A percentile compares a stretch with the other conserved stretches of the same genome.
phyloP scores from a whole-genome alignment of 2,329 filamentous ascomycete species.

The Leptographium radiaticola region DNA sequence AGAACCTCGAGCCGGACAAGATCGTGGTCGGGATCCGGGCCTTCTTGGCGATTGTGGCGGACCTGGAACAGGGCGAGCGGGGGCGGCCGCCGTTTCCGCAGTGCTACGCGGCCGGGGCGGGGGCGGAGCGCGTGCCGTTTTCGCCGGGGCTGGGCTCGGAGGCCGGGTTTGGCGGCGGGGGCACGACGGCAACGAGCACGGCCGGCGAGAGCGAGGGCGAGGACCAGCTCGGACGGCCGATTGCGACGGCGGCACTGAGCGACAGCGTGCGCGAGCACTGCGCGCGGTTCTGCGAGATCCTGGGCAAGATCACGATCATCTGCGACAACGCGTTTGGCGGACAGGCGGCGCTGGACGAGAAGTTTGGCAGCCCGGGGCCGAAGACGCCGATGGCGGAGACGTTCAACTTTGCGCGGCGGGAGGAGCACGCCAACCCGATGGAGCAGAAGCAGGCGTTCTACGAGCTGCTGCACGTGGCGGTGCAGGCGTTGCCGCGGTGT shows the following conservation, averaged over 20 bases:
- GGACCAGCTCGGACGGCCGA: constrained; percentile 54
- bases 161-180: constrained; percentile 3
- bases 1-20: constrained; percentile 87
- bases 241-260: constrained; percentile 49
- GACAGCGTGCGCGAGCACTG: constrained; percentile 79
- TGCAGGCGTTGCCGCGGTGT: constrained; percentile 90
- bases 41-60: constrained; percentile 84
- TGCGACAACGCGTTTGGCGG: constrained; percentile 97
- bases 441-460: constrained; percentile 94
- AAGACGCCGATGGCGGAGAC: constrained; percentile 93
- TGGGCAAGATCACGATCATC: constrained; percentile 90
- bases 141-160: constrained; percentile 34
- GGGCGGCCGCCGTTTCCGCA: constrained; percentile 74
- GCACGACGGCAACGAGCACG: background rate
- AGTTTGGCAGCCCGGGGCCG: constrained; percentile 73
- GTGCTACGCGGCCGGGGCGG: constrained; percentile 28
- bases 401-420: constrained; percentile 77
- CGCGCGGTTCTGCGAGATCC: constrained; percentile 79
- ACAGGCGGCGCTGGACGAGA: constrained; percentile 89
- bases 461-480: constrained; percentile 85
- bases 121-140: constrained; percentile 30
- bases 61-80: constrained; percentile 73
- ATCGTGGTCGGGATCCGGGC: constrained; percentile 96
- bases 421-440: constrained; percentile 57
- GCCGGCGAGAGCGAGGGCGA: constrained; percentile 21